Evolutionary conservation across 768 basidiomycete genomes (phyloP).

Genomic region (Russula earlei): DNA sequence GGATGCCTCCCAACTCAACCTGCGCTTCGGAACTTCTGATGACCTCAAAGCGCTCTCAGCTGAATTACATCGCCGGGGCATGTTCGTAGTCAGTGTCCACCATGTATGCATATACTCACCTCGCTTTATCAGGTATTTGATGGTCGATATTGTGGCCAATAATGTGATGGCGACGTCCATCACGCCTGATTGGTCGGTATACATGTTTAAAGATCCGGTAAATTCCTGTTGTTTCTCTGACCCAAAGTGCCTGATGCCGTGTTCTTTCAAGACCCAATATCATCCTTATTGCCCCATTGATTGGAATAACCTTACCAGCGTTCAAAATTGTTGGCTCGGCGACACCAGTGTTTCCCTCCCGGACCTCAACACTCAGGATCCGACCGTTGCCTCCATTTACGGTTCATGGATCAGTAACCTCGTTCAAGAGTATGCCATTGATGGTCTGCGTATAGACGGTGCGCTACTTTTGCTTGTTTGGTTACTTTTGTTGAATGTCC

Average conservation of each 20-base stretch:
- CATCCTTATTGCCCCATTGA: constrained; percentile 73
- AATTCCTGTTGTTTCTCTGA: constrained; percentile 14
- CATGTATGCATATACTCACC: neutral
- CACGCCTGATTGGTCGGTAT: constrained; percentile 54
- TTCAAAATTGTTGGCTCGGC: constrained; percentile 78
- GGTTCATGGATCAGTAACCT: constrained; percentile 59
- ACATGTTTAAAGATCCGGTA: constrained; percentile 59
- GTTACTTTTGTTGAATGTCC: neutral
- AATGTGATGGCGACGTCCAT: constrained; percentile 69
- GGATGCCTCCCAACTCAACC: constrained; percentile 58
- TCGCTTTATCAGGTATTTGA: constrained; percentile 45
- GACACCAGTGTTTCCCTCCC: constrained; percentile 64
- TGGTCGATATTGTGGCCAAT: constrained; percentile 82
- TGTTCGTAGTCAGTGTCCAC: constrained; percentile 36
- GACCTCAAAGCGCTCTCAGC: constrained; percentile 60
- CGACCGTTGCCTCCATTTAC: constrained; percentile 51
- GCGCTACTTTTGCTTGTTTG: constrained; percentile 14
- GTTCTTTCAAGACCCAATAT: constrained; percentile 44
- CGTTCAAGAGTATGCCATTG: constrained; percentile 63
- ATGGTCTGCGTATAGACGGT: constrained; percentile 83
- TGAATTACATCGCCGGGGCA: constrained; percentile 61
- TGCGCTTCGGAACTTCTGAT: constrained; percentile 59
- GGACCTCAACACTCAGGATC: constrained; percentile 69
- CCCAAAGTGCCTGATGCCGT: constrained; percentile 9
- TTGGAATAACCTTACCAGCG: constrained; percentile 58